These are phyloP conservation scores for Acanthochlamys bracteata DNA, from an alignment of 106 monocot species.

Conservation along the genomic window DNA sequence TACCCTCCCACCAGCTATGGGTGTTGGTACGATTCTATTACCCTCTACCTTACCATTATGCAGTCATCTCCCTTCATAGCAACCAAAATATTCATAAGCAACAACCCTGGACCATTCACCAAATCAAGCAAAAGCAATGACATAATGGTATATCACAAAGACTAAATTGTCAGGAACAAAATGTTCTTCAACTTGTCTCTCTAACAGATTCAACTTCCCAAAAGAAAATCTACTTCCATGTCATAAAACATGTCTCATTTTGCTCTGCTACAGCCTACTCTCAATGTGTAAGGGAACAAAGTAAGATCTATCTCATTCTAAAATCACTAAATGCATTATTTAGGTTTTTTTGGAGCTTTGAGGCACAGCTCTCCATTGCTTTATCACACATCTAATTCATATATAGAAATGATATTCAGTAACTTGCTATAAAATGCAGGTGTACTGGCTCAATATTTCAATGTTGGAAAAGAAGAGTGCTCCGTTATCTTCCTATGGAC, in stretches of 20 bases:
- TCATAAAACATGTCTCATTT: too few species aligned
- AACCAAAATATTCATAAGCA: background rate
- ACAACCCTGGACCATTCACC: background rate
- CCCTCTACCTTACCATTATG: background rate
- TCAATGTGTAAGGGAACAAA: too few species aligned
- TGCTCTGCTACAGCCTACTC: too few species aligned
- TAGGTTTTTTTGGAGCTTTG: background rate
- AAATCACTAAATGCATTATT: too few species aligned
- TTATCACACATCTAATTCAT: background rate
- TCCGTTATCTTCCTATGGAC: conserved; percentile 54
- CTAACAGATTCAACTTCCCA: too few species aligned
- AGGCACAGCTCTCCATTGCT: background rate
- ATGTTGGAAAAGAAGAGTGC: conserved; percentile 41
- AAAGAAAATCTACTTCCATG: too few species aligned
- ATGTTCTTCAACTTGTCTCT: too few species aligned
- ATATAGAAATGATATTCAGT: background rate
- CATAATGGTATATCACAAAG: too few species aligned
- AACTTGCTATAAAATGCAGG: conserved; percentile 16
- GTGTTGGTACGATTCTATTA: conserved; percentile 19
- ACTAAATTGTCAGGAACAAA: too few species aligned
- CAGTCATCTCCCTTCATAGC: background rate
- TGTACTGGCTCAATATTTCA: conserved; percentile 37
- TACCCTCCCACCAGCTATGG: conserved; percentile 52
- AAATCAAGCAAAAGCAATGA: too few species aligned
- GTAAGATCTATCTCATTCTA: too few species aligned